A percentile compares a stretch with the other conserved stretches of the same genome.
Evolutionary conservation across 768 basidiomycete genomes (phyloP).

Genomic region (Tricholoma saponaceum): DNA sequence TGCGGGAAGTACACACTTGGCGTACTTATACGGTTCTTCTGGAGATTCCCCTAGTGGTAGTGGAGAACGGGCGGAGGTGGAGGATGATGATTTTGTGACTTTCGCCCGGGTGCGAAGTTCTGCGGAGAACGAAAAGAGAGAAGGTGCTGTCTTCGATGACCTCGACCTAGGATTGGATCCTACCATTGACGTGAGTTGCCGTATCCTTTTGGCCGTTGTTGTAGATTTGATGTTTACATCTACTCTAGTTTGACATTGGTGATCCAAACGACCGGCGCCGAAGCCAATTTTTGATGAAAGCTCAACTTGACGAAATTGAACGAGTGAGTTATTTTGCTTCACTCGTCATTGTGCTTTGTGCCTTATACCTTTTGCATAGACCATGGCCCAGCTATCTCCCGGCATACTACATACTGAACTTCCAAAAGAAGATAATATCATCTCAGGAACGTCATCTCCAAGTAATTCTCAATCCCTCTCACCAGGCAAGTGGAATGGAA

Average conservation of each 20-base stretch:
- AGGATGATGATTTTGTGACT: constrained; percentile 41
- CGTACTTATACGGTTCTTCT: constrained; percentile 40
- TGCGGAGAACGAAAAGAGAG: constrained; percentile 40
- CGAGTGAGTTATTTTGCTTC: constrained; percentile 32
- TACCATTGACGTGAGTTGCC: constrained; percentile 36
- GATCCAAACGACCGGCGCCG: constrained; percentile 72
- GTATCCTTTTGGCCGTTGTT: background rate
- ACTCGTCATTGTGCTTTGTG: background rate
- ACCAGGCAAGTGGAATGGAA: constrained; percentile 19
- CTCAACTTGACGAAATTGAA: constrained; percentile 78
- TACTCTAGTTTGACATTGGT: constrained; percentile 55
- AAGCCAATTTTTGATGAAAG: constrained; percentile 72
- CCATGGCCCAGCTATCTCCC: constrained; percentile 65
- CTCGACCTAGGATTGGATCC: constrained; percentile 47
- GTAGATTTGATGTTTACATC: constrained; percentile 14
- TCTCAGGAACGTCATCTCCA: constrained; percentile 27
- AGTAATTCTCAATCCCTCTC: constrained; percentile 26
- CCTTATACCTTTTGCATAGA: constrained; percentile 29
- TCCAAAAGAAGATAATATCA: constrained; percentile 29
- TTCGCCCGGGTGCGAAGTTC: constrained; percentile 29
- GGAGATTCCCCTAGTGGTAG: constrained; percentile 7
- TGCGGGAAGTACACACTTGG: constrained; percentile 33
- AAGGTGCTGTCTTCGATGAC: constrained; percentile 48
- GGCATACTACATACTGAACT: constrained; percentile 40
- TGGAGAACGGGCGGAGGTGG: constrained; percentile 16